Conservation (phyloP, 2,329 filamentous ascomycete genomes). For the Trichoderma citrinoviride region DNA sequence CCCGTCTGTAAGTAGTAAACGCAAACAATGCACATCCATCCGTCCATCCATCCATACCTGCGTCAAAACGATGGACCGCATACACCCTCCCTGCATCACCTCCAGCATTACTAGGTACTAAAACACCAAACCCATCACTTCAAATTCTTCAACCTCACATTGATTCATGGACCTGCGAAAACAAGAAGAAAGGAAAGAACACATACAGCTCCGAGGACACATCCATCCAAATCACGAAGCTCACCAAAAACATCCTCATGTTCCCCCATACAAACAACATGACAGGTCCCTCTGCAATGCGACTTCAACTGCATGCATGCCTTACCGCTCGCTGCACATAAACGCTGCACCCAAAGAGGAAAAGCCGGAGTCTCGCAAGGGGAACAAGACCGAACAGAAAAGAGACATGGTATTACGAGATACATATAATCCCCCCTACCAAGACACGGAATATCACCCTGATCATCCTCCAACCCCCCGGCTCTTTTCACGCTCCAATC, state of each 20-base stretch:
- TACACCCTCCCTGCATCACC: neutral
- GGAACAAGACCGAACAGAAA: neutral
- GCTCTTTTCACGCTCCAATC: neutral
- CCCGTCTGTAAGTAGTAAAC: too few species aligned
- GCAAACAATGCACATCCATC: neutral
- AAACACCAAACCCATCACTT: neutral
- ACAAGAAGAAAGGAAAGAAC: too few species aligned
- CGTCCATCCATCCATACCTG: neutral
- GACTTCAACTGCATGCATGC: conserved; percentile 7
- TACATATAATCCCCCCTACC: too few species aligned
- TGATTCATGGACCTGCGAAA: too few species aligned
- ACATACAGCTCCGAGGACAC: too few species aligned
- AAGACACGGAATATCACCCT: neutral
- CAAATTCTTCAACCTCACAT: neutral
- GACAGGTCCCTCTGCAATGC: neutral
- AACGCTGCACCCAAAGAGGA: neutral
- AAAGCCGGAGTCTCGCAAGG: neutral
- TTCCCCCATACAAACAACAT: too few species aligned
- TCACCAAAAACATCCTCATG: too few species aligned
- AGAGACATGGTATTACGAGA: neutral
- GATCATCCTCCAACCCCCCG: neutral
- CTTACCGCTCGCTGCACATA: neutral
- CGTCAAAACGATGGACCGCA: neutral
- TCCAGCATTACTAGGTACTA: neutral
- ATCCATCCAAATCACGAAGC: too few species aligned